Conservation (phyloP, 2,329 filamentous ascomycete genomes). For the Coniochaeta sp. region DNA sequence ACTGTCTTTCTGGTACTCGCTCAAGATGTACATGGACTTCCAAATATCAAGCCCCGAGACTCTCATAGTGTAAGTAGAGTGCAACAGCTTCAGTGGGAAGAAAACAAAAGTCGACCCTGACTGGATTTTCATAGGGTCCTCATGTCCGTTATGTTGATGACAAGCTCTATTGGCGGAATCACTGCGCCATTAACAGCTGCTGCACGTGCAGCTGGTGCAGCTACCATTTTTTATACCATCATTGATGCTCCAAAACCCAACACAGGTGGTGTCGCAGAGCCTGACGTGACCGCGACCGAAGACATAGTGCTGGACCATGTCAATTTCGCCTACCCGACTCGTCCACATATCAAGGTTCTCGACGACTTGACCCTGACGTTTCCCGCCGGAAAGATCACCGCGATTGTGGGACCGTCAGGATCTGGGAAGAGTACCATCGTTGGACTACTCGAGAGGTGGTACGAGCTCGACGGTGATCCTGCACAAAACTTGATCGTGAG, state of each 20-base stretch:
- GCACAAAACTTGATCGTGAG: conserved; percentile 1
- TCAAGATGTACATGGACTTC: conserved; percentile 39
- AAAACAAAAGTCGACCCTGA: neutral
- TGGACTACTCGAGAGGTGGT: conserved; percentile 63
- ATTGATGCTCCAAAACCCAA: conserved; percentile 33
- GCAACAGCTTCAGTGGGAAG: neutral
- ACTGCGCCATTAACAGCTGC: conserved; percentile 49
- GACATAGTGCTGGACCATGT: conserved; percentile 56
- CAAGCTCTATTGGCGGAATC: conserved; percentile 46
- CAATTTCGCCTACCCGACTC: conserved; percentile 57
- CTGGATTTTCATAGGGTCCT: conserved; percentile 27
- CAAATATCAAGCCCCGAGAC: conserved; percentile 41
- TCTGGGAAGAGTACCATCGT: conserved; percentile 79
- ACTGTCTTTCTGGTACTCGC: conserved; percentile 55
- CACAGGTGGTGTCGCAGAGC: conserved; percentile 28
- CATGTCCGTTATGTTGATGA: conserved; percentile 50
- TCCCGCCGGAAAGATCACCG: conserved; percentile 64
- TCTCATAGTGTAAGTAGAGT: conserved; percentile 42
- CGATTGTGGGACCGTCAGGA: conserved; percentile 72
- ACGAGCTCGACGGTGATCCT: conserved; percentile 43
- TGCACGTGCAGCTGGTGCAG: conserved; percentile 45
- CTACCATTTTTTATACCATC: conserved; percentile 47
- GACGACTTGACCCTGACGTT: conserved; percentile 43
- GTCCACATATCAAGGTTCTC: conserved; percentile 37
- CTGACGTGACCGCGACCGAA: conserved; percentile 34